Conservation (phyloP, 225 moss, liverwort and hornwort genomes). For the Thuidium tamariscinum region DNA sequence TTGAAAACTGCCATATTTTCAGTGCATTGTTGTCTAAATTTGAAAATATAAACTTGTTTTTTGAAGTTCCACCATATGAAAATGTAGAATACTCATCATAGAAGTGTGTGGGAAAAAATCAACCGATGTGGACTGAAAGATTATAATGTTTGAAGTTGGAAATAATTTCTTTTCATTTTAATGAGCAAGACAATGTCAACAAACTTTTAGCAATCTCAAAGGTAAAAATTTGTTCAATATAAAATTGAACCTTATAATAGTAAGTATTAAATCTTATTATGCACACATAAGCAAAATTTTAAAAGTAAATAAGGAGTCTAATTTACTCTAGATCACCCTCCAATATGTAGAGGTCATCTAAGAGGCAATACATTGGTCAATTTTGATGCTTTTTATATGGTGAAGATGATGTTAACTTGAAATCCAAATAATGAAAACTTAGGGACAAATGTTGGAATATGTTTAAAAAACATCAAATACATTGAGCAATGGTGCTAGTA, state of each 20-base stretch:
- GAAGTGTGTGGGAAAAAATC: neutral
- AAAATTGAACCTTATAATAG: neutral
- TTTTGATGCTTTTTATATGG: neutral
- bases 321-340: fast-evolving
- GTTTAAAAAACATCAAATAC: neutral
- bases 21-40: neutral
- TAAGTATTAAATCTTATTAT: neutral
- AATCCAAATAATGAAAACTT: neutral
- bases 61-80: fast-evolving
- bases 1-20: fast-evolving
- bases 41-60: neutral
- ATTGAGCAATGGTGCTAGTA: too few species aligned
- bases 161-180: neutral
- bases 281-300: neutral
- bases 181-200: fast-evolving
- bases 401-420: neutral
- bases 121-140: neutral
- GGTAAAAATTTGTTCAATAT: too few species aligned
- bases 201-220: neutral
- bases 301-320: too few species aligned
- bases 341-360: fast-evolving
- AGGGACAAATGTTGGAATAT: neutral
- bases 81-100: fast-evolving
- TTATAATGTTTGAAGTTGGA: neutral
- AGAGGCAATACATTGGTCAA: neutral